These are phyloP conservation scores for Kitagawia praeruptora DNA, from an alignment of 129 eudicot species.

Conservation along the genomic window DNA sequence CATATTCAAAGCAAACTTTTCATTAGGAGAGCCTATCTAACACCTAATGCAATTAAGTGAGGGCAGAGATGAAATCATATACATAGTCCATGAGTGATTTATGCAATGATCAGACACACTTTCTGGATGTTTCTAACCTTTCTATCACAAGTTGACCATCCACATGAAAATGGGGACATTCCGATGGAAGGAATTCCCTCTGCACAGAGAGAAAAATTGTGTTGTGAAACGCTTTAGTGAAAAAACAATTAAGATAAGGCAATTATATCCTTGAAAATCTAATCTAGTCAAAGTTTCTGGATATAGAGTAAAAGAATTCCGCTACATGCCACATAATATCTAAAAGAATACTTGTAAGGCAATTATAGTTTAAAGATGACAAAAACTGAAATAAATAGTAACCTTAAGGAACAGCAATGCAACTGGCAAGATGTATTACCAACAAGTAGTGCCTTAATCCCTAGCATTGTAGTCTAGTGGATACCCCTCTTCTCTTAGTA, in stretches of 20 bases:
- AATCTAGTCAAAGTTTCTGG: background rate
- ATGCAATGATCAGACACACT: constrained; percentile 7
- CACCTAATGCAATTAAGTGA: background rate
- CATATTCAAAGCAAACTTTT: constrained; percentile 2
- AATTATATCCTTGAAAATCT: background rate
- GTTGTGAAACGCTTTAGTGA: background rate
- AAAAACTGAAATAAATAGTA: background rate
- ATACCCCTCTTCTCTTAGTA: background rate
- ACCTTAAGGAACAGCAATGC: background rate
- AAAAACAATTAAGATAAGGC: background rate
- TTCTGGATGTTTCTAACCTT: constrained; percentile 47
- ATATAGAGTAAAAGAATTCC: background rate
- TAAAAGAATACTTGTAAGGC: background rate
- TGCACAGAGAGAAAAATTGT: constrained; percentile 22
- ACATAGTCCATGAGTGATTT: constrained; percentile 1
- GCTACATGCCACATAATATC: background rate
- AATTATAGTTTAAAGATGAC: background rate
- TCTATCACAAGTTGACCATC: constrained; percentile 85
- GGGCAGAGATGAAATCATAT: background rate
- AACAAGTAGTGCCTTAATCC: background rate
- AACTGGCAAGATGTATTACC: background rate
- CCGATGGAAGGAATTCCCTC: constrained; percentile 96
- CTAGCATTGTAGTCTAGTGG: background rate
- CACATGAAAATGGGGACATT: constrained; percentile 96
- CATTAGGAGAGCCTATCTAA: background rate